These are phyloP conservation scores for Exserohilum rostratum DNA, from an alignment of 2,329 filamentous ascomycete genomes.

Conservation along the genomic window DNA sequence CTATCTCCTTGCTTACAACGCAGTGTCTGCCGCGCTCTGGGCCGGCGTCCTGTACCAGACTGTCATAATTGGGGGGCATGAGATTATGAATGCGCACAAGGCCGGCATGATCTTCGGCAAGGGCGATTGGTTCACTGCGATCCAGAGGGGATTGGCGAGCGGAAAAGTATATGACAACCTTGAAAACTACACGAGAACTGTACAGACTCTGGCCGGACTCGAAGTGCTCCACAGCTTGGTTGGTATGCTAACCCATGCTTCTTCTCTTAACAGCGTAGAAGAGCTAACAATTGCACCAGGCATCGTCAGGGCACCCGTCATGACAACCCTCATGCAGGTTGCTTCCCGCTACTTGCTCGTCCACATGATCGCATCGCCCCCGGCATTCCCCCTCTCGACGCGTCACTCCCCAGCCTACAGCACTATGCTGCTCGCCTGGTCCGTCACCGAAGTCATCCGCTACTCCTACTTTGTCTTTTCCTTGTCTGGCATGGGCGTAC, in stretches of 20 bases:
- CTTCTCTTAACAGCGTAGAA: too few relatives aligned
- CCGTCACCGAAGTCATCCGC: slow-evolving; percentile 86
- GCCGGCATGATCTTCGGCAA: slow-evolving; percentile 19
- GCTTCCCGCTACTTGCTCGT: slow-evolving; percentile 85
- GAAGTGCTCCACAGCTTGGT: slow-evolving; percentile 83
- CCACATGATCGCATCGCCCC: slow-evolving; percentile 76
- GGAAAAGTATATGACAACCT: slow-evolving; percentile 65
- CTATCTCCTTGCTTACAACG: slow-evolving; percentile 89
- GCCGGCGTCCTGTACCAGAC: slow-evolving; percentile 74
- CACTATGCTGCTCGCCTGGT: slow-evolving; percentile 86
- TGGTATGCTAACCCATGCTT: slow-evolving; percentile 58
- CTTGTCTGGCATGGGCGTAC: slow-evolving; percentile 64
- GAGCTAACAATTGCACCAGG: slow-evolving; percentile 56
- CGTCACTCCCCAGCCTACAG: slow-evolving; percentile 66
- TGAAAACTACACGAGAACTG: slow-evolving; percentile 74
- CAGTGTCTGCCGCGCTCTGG: slow-evolving; percentile 79
- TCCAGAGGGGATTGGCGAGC: slow-evolving; percentile 25
- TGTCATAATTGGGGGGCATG: slow-evolving; percentile 56
- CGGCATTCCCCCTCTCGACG: slow-evolving; percentile 68
- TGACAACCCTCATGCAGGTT: slow-evolving; percentile 91
- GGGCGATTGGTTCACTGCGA: slow-evolving; percentile 8
- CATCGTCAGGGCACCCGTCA: slow-evolving; percentile 81
- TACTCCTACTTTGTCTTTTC: slow-evolving; percentile 89
- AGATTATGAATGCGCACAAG: slow-evolving; percentile 22
- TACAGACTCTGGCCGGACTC: slow-evolving; percentile 81